Base-by-base conservation (phyloP, 495 filamentous ascomycete species). In the Cenococcum geophilum region DNA sequence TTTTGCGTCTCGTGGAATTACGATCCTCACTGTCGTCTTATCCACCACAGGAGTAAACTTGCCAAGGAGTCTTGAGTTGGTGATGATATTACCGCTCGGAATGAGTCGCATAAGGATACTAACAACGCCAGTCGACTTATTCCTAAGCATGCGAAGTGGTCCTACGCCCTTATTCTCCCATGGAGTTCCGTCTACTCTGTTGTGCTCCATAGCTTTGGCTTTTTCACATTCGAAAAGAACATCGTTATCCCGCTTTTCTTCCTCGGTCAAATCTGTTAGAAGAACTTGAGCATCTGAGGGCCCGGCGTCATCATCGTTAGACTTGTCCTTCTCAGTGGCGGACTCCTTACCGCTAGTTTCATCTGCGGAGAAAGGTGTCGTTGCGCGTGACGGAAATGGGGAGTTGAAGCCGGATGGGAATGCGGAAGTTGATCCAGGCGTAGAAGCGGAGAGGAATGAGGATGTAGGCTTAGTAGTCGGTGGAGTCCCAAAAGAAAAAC, bases 81-180 rank as follows among this genome's bases (percentile, higher is more conserved):
- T 59, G 20, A 61, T 57, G 32, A 63, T 36, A n/a, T 52, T 59
- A 9, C 70, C 70, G 11, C 58, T 34, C 5, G 65, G 64, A 23
- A 60, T 22, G 12, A 59, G 57, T 27, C 68, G 63, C 34, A 66
- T 55, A 25, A 72, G 42, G 8, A 72, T 25, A 16, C 70, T 50
- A n/a, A 60, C 56, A 14, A 65, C 61, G 22, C 68, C 68, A 5
- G 63, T 67, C n/a, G 37, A 47, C 57, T 69, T 67, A 62, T 72
- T 65, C 57, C 61, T 64, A 37, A 72, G 57, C 22, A 72, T 54
- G 18, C 70, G 68, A 12, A 72, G 35, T 21, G 68, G 70, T 0
- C 70, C 70, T 48, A 63, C 61, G 37, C 70, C 70, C 16, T 55
- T 45, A 35, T 62, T 65, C 6, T 54, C 35, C 65, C 63, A 72